Evolutionary conservation across 179 eudicot species (phyloP), one percentile per base, ranked within the genome.

Genomic region (Dionaea muscipula): DNA sequence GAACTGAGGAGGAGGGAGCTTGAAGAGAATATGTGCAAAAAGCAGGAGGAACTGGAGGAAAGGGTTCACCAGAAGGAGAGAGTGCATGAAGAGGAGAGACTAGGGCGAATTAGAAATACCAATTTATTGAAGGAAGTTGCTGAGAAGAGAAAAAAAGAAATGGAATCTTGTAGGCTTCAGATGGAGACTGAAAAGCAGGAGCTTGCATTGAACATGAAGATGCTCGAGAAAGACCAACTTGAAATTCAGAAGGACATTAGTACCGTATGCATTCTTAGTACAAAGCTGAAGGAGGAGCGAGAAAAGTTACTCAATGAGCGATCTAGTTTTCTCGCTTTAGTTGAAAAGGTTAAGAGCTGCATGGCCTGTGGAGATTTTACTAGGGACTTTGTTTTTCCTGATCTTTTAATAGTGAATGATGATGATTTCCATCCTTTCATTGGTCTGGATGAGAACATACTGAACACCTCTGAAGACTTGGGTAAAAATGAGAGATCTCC

Each of bases 191-290:
- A 78, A 26, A 84, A 57, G 53, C 71, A 68, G 53, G 84, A 74
- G 63, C 38, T 75, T 72, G 74, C 62, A 47, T 58, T 68, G 57
- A 75, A 68, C 70, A 82, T 71, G 72, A 63, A 63, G 68, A 74
- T 77, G 68, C 73, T 90, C 33, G 85, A 84, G 71, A 70, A 73
- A 35, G 63, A 75, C 58, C 82, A 77, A 72, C 63, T 71, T 53
- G 98, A 81, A 63, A 82, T 84, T 77, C 79, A 68, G 51, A 77
- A 69, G 26, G 98, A 87, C 65, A 85, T 91, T 52, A 37, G 62
- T 45, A 82, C 79, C 56, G 93, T 91, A 61, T 78, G 67, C 54
- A 55, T 60, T 37, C 85, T 84, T 60, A 84, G 83, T 70, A 75
- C 71, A 67, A 84, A 74, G 66, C 72, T 84, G 20, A 87, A 80